A percentile compares a stretch with the other conserved stretches of the same genome.
Conservation (phyloP, 129 eudicot species). For the Gnaphalium uliginosum region DNA sequence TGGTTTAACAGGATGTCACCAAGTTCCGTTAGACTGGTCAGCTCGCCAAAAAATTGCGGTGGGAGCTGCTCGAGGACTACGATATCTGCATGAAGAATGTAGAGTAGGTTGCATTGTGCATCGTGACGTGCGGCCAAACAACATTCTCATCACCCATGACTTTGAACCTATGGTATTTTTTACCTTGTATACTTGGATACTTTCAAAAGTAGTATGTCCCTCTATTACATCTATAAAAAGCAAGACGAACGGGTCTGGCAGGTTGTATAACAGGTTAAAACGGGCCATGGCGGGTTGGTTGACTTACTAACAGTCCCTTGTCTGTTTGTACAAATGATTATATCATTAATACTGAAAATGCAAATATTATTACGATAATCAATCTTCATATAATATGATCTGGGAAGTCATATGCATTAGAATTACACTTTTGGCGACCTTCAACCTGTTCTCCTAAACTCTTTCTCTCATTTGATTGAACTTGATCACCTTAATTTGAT, state of each 20-base stretch:
- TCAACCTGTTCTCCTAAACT: neutral
- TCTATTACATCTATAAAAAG: neutral
- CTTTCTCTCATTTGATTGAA: neutral
- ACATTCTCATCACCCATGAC: conserved; percentile 91
- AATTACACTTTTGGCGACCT: neutral
- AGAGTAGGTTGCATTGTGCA: conserved; percentile 98
- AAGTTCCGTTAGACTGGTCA: conserved; percentile 69
- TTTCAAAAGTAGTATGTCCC: neutral
- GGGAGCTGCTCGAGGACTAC: conserved; percentile 92
- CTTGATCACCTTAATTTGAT: neutral
- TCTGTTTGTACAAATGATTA: neutral
- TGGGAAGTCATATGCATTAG: neutral
- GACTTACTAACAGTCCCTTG: neutral
- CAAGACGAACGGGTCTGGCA: too few relatives aligned
- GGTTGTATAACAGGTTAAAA: neutral
- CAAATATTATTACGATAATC: neutral
- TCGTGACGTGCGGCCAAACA: conserved; percentile 94
- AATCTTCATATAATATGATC: neutral
- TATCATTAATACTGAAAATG: neutral
- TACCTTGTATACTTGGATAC: neutral
- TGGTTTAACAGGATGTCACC: conserved; percentile 52
- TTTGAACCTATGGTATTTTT: conserved; percentile 85
- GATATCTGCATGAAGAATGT: conserved; percentile 98
- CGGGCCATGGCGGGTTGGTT: neutral
- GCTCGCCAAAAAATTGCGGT: conserved; percentile 91